Evolutionary conservation across 495 filamentous ascomycete genomes (phyloP), one percentile per base, ranked within the genome.

Genomic region (Aspergillus panamensis): DNA sequence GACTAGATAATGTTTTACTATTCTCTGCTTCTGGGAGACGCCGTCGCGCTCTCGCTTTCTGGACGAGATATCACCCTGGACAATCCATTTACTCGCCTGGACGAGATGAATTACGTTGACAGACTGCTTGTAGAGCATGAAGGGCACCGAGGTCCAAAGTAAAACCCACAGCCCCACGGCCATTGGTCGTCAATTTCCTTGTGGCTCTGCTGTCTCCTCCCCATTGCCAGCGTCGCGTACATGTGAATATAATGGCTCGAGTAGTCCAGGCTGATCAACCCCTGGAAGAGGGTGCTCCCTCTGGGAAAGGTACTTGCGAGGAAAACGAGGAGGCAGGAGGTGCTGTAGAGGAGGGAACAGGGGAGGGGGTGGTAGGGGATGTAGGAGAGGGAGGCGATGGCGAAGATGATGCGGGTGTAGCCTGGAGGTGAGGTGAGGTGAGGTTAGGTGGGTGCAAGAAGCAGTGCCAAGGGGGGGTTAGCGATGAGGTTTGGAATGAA

Each of bases 221-320:
- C 90, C 88, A 93, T 90, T 61, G 81, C 81, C 54, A 78, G 61
- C 14, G 91, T 95, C 14, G 91, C 91, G 71, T 91, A 97, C 91
- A 98, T 97, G 75, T 98, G 94, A 77, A 96, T 88, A 73, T 96
- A 98, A 71, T 98, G 94, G 72, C 89, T 94, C 33, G 94, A 89
- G 59, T 97, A 74, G 73, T 98, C 94, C 66, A 97, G 70, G 52
- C 84, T 85, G 66, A 97, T 98, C 64, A 98, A 77, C 25, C 86
- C 82, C 76, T 97, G 94, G 83, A 97, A 97, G 49, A 97, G 53
- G 58, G 97, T 87, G 47, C 87, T 82, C 89, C 91, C 97, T 20
- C 90, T 81, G 8, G 94, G 93, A 74, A 90, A 97, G 33, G 92
- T 92, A 8, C 88, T 89, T 42, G 88, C 87, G 21, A 98, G 75